Conservation (phyloP, 225 moss, liverwort and hornwort genomes). For the Polytrichum formosum region DNA sequence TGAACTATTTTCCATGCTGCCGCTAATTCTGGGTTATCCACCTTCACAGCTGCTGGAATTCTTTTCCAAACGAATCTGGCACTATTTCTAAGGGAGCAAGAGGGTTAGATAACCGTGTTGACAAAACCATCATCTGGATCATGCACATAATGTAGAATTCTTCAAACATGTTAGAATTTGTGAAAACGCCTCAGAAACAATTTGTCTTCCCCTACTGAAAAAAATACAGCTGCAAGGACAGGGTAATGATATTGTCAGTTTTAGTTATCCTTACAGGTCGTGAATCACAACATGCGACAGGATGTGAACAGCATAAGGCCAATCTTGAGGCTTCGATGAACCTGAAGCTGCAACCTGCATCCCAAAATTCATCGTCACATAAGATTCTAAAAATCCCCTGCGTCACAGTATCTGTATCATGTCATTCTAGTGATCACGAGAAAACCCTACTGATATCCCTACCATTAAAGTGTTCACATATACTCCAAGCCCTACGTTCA, state of each 20-base stretch:
- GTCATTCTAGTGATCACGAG: no score
- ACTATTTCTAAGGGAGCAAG: slow-evolving; percentile 54
- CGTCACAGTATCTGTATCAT: not conserved
- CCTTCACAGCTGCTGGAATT: slow-evolving; percentile 62
- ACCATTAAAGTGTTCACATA: no score
- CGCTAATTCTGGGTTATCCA: slow-evolving; percentile 64
- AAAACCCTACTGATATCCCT: no score
- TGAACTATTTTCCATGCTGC: slow-evolving; percentile 94
- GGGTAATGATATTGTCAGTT: not conserved
- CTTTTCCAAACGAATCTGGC: slow-evolving; percentile 96
- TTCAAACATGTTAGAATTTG: not conserved
- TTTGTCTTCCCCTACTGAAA: no score
- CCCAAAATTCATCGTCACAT: not conserved
- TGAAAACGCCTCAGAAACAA: no score
- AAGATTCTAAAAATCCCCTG: no score
- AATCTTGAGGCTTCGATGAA: slow-evolving; percentile 68
- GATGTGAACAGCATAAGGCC: slow-evolving; percentile 86
- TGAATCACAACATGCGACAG: slow-evolving; percentile 83
- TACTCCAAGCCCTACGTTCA: no score
- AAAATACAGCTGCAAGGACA: no score
- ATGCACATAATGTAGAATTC: no score
- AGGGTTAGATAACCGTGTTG: not conserved
- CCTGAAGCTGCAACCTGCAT: slow-evolving; percentile 76
- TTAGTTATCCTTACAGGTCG: slow-evolving; percentile 66
- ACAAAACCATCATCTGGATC: no score